phyloP scores from a whole-genome alignment of 2,329 filamentous ascomycete genomes.

The Drechslerella dactyloides region DNA sequence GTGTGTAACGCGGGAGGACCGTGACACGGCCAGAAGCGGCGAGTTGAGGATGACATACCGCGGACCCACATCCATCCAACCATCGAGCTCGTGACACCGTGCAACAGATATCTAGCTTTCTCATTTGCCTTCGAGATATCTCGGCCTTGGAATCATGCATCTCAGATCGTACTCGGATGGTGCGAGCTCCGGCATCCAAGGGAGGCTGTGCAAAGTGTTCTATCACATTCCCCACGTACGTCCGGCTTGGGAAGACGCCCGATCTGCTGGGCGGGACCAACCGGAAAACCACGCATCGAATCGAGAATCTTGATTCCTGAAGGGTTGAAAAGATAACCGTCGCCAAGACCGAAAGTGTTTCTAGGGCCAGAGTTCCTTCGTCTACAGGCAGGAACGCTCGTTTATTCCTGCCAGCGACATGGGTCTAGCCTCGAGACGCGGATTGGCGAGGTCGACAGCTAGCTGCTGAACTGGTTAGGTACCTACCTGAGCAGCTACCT shows the following conservation, averaged over 20 bases:
- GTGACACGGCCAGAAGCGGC: not conserved
- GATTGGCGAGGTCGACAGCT: not conserved
- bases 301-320: not conserved
- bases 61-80: not conserved
- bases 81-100: conserved; percentile 20
- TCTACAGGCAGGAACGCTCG: not conserved
- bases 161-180: conserved; percentile 8
- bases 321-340: not conserved
- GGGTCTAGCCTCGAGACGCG: not conserved
- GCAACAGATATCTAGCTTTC: not conserved
- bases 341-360: not conserved
- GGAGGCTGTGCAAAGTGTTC: conserved; percentile 40
- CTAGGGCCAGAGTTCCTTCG: not conserved
- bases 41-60: not conserved
- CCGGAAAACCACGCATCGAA: not conserved
- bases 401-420: conserved; percentile 1
- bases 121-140: not conserved
- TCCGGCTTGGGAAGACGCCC: not conserved
- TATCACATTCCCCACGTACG: conserved; percentile 18
- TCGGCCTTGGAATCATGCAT: not conserved
- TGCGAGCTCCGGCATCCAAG: conserved; percentile 10
- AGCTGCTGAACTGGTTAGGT: conserved; percentile 9
- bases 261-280: not conserved
- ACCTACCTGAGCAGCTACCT: not conserved
- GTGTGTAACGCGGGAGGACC: not conserved